A percentile compares a stretch with the other conserved stretches of the same genome.
phyloP scores from a whole-genome alignment of 768 basidiomycete genomes.

The Wakefieldia striispora region DNA sequence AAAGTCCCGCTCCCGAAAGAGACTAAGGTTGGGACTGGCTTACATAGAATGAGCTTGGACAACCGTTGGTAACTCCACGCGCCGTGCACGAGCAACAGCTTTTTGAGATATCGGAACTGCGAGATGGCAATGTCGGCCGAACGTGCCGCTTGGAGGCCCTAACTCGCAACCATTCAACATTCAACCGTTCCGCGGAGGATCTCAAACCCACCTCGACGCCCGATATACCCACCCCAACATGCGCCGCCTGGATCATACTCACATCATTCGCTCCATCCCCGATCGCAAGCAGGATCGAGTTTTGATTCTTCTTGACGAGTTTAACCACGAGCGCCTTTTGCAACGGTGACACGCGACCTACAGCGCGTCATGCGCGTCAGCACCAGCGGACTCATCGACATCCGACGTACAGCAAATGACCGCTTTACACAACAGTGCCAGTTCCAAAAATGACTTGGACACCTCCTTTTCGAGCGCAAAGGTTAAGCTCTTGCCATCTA shows the following conservation, averaged over 20 bases:
- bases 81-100: conserved; percentile 93
- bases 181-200: no score
- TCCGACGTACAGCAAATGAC: conserved; percentile 87
- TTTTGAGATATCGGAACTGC: conserved; percentile 94
- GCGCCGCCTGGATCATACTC: conserved; percentile 98
- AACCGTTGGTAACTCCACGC: conserved; percentile 97
- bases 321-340: no score
- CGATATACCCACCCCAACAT: conserved; percentile 96
- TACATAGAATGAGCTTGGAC: conserved; percentile 94
- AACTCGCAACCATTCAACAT: not conserved
- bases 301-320: conserved; percentile 95
- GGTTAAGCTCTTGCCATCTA: conserved; percentile 92
- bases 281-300: conserved; percentile 91
- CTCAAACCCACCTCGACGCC: conserved; percentile 76
- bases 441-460: conserved; percentile 85
- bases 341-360: conserved; percentile 94
- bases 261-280: conserved; percentile 99
- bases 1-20: not conserved
- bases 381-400: not conserved
- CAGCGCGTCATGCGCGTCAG: not conserved
- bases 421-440: conserved; percentile 97
- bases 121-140: conserved; percentile 98
- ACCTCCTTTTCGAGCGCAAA: conserved; percentile 93
- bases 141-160: conserved; percentile 97
- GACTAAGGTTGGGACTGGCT: conserved; percentile 29